Evolutionary conservation across 176 grass and related monocot species (phyloP).

Genomic region (Oryza rufipogon): DNA sequence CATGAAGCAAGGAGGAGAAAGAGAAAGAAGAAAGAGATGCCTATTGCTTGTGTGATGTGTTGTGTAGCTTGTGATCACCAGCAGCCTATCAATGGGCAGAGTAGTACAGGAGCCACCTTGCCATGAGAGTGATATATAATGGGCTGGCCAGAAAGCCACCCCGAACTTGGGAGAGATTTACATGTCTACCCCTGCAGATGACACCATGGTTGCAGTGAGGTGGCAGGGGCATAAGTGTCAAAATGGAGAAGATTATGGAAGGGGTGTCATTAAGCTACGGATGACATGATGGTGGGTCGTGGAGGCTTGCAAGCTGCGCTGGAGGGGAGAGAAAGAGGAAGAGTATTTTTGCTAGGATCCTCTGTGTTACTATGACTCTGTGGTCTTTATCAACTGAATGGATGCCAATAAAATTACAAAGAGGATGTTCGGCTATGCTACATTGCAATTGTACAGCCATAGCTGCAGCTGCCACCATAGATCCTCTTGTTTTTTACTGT

Average conservation of each 20-base stretch:
- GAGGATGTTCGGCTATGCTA: too few species aligned
- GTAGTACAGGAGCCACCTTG: conserved; percentile 37
- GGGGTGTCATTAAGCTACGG: conserved; percentile 15
- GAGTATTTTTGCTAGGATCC: conserved; percentile 17
- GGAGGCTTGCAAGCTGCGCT: conserved; percentile 42
- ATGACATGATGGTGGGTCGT: conserved; percentile 19
- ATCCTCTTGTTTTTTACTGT: too few species aligned
- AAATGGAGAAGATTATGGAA: conserved; percentile 47
- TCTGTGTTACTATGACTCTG: background rate
- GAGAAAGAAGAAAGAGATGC: background rate
- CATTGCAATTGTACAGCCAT: too few species aligned
- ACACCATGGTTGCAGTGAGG: background rate
- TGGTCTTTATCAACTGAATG: too few species aligned
- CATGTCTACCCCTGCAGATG: background rate
- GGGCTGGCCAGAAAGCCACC: conserved; percentile 36
- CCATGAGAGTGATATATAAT: conserved; percentile 58
- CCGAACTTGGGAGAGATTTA: background rate
- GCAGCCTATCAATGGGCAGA: conserved; percentile 19
- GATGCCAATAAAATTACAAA: too few species aligned
- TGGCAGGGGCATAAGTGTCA: conserved; percentile 23
- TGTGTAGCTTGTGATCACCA: conserved; percentile 37
- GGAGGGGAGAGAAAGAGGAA: conserved; percentile 11
- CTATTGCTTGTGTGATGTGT: conserved; percentile 10
- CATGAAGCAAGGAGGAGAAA: background rate
- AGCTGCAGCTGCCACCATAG: too few species aligned